A percentile compares a stretch with the other conserved stretches of the same genome.
Conservation (phyloP, 2,329 filamentous ascomycete genomes). For the Diaporthe humulicola region DNA sequence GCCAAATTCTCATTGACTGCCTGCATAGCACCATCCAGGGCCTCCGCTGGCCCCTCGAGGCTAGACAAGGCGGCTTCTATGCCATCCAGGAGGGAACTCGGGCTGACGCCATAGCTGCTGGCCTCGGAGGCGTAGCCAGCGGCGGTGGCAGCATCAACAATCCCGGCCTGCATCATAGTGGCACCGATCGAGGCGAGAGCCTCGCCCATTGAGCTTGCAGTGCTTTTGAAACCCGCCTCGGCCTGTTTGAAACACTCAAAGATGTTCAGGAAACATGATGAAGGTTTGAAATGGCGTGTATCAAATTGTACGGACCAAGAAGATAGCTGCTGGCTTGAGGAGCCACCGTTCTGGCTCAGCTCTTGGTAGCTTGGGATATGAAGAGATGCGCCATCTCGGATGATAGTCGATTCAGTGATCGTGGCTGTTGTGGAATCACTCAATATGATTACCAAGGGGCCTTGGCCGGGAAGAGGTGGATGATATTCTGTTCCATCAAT, state of each 20-base stretch:
- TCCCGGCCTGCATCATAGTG: neutral
- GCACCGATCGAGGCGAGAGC: neutral
- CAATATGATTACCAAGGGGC: neutral
- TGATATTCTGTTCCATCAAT: neutral
- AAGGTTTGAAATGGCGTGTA: neutral
- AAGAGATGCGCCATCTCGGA: neutral
- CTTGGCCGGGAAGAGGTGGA: neutral
- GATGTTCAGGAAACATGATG: neutral
- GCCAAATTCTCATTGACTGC: neutral
- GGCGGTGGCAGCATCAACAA: neutral
- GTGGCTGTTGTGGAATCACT: constrained; percentile 18
- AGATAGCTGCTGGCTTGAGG: constrained; percentile 3
- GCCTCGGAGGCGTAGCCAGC: constrained; percentile 7
- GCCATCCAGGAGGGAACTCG: neutral
- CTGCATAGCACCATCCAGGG: constrained; percentile 17
- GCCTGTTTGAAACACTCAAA: constrained; percentile 6
- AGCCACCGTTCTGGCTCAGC: neutral
- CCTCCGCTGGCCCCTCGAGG: constrained; percentile 9
- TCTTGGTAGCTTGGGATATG: constrained; percentile 1
- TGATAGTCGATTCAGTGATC: neutral
- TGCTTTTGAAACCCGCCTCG: neutral
- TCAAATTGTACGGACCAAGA: constrained; percentile 7
- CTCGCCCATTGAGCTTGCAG: neutral
- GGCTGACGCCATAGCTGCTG: neutral
- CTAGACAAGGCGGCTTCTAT: neutral